phyloP scores from a whole-genome alignment of 331 rosid genomes.

The Malus hybrid region DNA sequence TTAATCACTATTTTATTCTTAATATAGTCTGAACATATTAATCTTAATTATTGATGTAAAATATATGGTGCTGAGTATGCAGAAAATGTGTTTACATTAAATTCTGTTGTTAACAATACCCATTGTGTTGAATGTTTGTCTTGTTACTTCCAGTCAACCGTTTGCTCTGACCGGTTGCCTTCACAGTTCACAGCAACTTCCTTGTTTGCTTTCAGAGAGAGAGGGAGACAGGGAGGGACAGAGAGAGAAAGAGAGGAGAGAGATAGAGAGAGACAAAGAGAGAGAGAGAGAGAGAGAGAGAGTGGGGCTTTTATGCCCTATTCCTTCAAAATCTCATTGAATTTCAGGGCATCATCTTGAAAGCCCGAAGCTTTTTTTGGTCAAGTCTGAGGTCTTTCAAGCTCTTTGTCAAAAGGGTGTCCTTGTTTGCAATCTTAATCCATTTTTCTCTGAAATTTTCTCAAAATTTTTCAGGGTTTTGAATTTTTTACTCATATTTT shows the following conservation, averaged over 20 bases:
- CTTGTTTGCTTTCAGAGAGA: too few relatives aligned
- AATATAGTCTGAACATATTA: not conserved
- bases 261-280: too few relatives aligned
- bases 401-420: not conserved
- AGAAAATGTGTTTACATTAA: not conserved
- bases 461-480: not conserved
- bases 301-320: not conserved
- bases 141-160: slow-evolving; percentile 4
- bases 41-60: too few relatives aligned
- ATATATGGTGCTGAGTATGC: not conserved
- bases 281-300: too few relatives aligned
- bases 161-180: not conserved
- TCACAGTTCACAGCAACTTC: not conserved
- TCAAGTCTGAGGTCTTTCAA: slow-evolving; percentile 8
- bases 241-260: too few relatives aligned
- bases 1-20: too few relatives aligned
- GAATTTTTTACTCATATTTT: not conserved
- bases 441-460: not conserved
- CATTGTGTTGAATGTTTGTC: not conserved
- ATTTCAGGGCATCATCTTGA: not conserved
- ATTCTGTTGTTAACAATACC: not conserved
- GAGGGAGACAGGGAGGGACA: too few relatives aligned
- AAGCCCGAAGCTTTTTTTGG: not conserved
- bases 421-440: not conserved
- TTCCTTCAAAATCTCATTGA: slow-evolving; percentile 1